These are phyloP conservation scores for Tuber borchii DNA, from an alignment of 495 filamentous ascomycete genomes.

Conservation along the genomic window DNA sequence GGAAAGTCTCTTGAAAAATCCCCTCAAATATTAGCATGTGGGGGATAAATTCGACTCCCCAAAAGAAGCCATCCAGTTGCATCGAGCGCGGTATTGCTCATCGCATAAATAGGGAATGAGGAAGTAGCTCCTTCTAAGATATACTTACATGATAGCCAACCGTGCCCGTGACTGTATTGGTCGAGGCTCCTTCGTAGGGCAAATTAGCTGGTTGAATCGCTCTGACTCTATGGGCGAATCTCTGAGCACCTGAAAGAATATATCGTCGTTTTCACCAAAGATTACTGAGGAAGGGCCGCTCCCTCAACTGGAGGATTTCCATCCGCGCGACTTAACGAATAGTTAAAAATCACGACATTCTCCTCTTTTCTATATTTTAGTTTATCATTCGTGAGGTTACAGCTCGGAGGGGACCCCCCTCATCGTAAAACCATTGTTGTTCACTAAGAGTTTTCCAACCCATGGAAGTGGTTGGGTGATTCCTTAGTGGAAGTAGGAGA, in stretches of 20 bases:
- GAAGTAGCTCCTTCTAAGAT: not conserved
- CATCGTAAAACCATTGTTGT: not conserved
- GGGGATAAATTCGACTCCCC: not conserved
- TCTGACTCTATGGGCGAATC: not conserved
- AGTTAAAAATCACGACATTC: not conserved
- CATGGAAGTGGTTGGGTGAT: not conserved
- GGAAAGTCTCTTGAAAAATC: not conserved
- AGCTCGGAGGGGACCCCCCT: not conserved
- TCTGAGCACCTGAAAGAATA: not conserved
- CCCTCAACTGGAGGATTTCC: not conserved
- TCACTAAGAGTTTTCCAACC: not conserved
- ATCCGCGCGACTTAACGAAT: not conserved
- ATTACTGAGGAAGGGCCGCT: no score
- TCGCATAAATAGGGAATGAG: not conserved
- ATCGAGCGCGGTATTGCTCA: not conserved
- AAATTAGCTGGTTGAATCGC: not conserved
- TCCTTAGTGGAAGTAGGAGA: no score
- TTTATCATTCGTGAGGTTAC: not conserved
- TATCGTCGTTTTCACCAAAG: not conserved
- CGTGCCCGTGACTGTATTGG: not conserved
- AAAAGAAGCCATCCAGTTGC: not conserved
- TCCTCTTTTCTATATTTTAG: not conserved
- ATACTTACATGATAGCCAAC: constrained; percentile 1
- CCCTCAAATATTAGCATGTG: not conserved
- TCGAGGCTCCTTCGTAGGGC: not conserved